Evolutionary conservation across 2,329 filamentous ascomycete species (phyloP), one percentile per base, ranked within the genome.

Genomic region (Didymellaceae sp.): DNA sequence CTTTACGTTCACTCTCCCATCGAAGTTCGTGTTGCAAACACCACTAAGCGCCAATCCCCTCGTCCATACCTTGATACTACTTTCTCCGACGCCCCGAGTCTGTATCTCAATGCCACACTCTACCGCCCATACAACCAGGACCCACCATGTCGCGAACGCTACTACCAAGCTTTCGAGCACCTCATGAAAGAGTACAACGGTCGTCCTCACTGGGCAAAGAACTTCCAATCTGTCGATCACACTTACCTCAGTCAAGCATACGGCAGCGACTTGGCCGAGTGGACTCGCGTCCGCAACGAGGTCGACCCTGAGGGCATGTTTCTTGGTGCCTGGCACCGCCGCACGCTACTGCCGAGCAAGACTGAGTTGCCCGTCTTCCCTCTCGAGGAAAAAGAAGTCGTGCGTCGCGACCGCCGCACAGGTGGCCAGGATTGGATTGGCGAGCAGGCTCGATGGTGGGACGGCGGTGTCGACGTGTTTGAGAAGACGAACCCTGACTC

Each of bases 161-260:
- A 96, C 78, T 96, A 96, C 72, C 82, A 92, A 73, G 91, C 88
- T 1, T 96, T 96, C 59, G 91, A 96, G 73, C 93, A 87, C 80
- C 78, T 96, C 35, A 96, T 96, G 91, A 86, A 85, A 52, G 89
- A 95, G 34, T 78, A 95, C 61, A 89, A 88, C 43, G 91, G 88
- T 7, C 83, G 83, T 35, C 91, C 91, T 14, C 91, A 96, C 74
- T 96, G 91, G 90, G 91, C 91, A 6, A 96, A 96, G 81, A 96
- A 96, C 71, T 96, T 95, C 72, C 77, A 64, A 18, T 80, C 81
- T 7, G 79, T 82, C 4, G 75, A 78, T 5, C 80, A 82, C 9
- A 65, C 77, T 0, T 84, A 89, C 22, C 80, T 96, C 33, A 80
- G 83, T 51, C 70, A 73, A 1, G 84, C 90, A 71, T 95, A 94